Percentiles rank a stretch among this genome's conserved stretches.
Conservation (phyloP, 2,329 filamentous ascomycete genomes). For the Fusarium metavorans region DNA sequence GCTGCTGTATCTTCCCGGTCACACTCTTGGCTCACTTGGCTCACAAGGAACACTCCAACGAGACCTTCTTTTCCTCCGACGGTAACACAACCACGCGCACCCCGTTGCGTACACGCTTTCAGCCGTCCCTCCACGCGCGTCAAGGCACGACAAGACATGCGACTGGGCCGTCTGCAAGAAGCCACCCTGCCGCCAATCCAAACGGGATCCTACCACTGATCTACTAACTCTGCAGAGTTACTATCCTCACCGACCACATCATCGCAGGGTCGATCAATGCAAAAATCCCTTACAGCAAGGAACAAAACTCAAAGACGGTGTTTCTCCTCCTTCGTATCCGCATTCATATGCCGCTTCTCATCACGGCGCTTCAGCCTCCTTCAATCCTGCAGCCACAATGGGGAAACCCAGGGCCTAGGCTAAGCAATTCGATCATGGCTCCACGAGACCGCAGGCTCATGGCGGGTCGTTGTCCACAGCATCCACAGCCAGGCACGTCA, state of each 20-base stretch:
- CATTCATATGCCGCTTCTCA: background rate
- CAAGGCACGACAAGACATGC: background rate
- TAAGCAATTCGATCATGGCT: slow-evolving; percentile 24
- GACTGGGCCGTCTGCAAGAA: background rate
- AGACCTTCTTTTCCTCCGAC: background rate
- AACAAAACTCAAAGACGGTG: background rate
- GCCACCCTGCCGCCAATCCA: slow-evolving; percentile 14
- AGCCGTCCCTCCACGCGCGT: background rate
- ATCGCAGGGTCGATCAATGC: background rate
- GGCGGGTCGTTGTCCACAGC: slow-evolving; percentile 3
- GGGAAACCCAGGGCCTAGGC: slow-evolving; percentile 24
- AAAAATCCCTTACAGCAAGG: background rate
- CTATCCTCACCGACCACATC: background rate
- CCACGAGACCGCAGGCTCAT: slow-evolving; percentile 17
- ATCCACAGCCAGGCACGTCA: slow-evolving; percentile 1
- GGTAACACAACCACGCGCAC: background rate
- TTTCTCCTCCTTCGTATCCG: background rate
- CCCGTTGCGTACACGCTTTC: background rate
- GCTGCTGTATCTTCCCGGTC: background rate
- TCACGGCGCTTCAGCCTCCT: slow-evolving; percentile 22
- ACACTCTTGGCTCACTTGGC: background rate
- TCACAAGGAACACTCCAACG: background rate
- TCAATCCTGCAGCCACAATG: slow-evolving; percentile 20
- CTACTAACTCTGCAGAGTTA: background rate
- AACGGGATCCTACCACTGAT: background rate